Evolutionary conservation across 2,329 filamentous ascomycete genomes (phyloP), one percentile per base, ranked within the genome.

Genomic region (Bretziella fagacearum): DNA sequence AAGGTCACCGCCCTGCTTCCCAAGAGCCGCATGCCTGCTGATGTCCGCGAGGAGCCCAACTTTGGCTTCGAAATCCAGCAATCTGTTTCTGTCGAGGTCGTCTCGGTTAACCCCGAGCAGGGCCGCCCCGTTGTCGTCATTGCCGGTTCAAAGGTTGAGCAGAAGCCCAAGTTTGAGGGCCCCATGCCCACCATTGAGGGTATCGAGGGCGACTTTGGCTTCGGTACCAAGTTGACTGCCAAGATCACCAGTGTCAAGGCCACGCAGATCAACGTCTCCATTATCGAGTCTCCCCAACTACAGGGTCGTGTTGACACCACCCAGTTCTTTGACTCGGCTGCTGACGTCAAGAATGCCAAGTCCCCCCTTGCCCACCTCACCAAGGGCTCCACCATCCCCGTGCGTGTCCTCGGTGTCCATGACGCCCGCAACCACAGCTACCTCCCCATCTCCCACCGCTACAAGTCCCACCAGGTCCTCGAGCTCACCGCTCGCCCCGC

Each of bases 281-380:
- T 96, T 44, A 81, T 84, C 36, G 84, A 93, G 57, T 60, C 53
- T 29, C 55, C 62, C 13, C 85, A 86, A 53, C 70, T 93, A 6
- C 84, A 93, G 59, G 91, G 89, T n/a, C 84, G 91, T 15, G 79
- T 98, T 51, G 89, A 95, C 57, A 75, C 91, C 4, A 93, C 91
- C 1, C 85, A 96, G 59, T 65, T 87, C 10, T 98, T 93, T 59
- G 83, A 95, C 59, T 70, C 69, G 8, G 95, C 82, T 80, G 81
- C 93, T 40, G 79, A 89, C 36, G 91, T 98, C 56, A 70, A 76
- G 48, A 77, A 95, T 57, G 74, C 79, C 49, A 94, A 89, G 62
- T 69, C 77, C 23, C 89, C 91, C 1, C 67, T 96, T n/a, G 68
- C 69, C 48, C 35, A 46, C 23, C 55, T 57, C 48, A 71, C 73